Evolutionary conservation across 2,329 filamentous ascomycete genomes (phyloP), one percentile per base, ranked within the genome.

Genomic region (Calonectria hongkongensis): DNA sequence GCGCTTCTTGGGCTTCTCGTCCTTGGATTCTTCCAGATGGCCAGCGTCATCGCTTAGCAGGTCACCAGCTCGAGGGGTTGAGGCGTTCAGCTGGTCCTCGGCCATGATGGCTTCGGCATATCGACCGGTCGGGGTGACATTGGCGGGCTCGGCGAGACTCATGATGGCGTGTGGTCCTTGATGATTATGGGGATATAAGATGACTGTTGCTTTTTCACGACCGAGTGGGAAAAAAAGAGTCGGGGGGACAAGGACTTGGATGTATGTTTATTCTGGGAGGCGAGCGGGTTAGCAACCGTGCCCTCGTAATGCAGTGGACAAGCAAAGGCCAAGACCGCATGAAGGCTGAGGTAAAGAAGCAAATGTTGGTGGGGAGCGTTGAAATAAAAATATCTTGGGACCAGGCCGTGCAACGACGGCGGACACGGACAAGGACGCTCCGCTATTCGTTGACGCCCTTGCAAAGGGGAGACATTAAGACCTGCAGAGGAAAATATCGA

Each of bases 1-100:
- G 75, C 89, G 86, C 83, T 89, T 91, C 81, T 89, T 89, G 63
- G 87, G 89, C 66, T 78, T 77, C n/a, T 73, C 72, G 21, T 80
- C 78, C 63, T 75, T 78, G 16, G 71, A 30, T 28, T 76, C 78
- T 27, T 68, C 76, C 2, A 62, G 58, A 10, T 73, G 72, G 39
- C 54, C 64, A 16, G 69, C 73, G 27, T 67, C 48, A 15, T 79
- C 72, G 51, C 48, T 92, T 70, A 89, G 90, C 72, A 93, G 89
- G 5, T 80, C 79, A 62, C 74, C 71, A 56, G 81, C 77, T 50
- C 81, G 79, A 25, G 83, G 82, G 1, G 84, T 83, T 43, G 83
- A 81, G 70, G 81, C 79, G 71, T 79, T 79, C 66, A 78, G 71
- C 54, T 78, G 76, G 43, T 78, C 73, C 68, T 83, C 81, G 66